Evolutionary conservation across 805 yeast species (phyloP), one percentile per base, ranked within the genome.

Genomic region (Yarrowia keelungensis): DNA sequence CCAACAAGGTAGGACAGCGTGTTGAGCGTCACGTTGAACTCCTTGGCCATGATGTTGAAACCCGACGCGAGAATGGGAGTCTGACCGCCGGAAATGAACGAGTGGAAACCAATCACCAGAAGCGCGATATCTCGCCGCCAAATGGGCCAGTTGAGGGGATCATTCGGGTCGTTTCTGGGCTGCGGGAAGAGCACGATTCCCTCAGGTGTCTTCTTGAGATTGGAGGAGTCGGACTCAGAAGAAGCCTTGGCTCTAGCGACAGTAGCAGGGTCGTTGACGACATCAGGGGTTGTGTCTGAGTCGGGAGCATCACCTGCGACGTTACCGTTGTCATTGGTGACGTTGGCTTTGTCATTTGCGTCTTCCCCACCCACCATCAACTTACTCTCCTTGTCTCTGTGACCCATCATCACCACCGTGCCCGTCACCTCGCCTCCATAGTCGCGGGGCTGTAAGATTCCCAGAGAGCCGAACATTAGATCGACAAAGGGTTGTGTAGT

Each of bases 101-200:
- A 84, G 70, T 84, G 88, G 72, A 84, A 81, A 5, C 89, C 89
- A 42, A 86, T 81, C 16, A 82, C 83, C 11, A 81, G 71, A 49
- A 86, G 76, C 8, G 88, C 85, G 58, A 85, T 69, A 70, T 86
- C 89, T 38, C 88, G 78, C 49, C 85, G 79, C 86, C 87, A 84
- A 8, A 81, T 72, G 0, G 89, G 88, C 90, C 90, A 86, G 72
- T 87, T 87, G 49, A 87, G 78, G 2, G 90, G 90, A 71, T 87
- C 90, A 72, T 87, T 86, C 5, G 88, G 87, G 71, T 83, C 79
- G 71, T 86, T 85, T 46, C 84, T 85, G 5, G 90, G 90, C 74
- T 87, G 90, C 0, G 90, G 90, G 68, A 80, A 77, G 43, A 87
- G 76, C 42, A 87, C 81, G 26, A 87, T 76, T 0, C 89, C 89